Evolutionary conservation across 202 grass and related monocot species (phyloP).

Genomic region (Hordeum pubiflorum): DNA sequence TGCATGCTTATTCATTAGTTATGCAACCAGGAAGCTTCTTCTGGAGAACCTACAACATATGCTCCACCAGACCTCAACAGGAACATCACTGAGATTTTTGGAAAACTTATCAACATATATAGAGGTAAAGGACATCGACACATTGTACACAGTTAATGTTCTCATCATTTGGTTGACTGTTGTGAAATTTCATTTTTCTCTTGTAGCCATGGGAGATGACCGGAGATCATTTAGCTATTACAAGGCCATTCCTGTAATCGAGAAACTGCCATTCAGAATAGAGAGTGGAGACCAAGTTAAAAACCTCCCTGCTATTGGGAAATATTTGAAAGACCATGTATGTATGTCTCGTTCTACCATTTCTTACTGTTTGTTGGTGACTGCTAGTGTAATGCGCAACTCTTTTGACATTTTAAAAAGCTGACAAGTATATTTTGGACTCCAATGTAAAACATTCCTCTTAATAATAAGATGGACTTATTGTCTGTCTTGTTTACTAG

Average conservation of each 20-base stretch:
- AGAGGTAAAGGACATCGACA: constrained; percentile 43
- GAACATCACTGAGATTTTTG: constrained; percentile 83
- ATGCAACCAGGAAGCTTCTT: constrained; percentile 39
- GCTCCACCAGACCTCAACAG: constrained; percentile 71
- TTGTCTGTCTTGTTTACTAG: background rate
- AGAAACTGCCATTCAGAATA: constrained; percentile 88
- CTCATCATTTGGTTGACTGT: background rate
- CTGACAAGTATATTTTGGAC: background rate
- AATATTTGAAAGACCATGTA: constrained; percentile 92
- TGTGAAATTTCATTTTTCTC: constrained; percentile 9
- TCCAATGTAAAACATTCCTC: background rate
- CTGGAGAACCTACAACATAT: constrained; percentile 47
- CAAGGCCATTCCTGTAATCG: constrained; percentile 87
- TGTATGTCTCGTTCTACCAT: constrained; percentile 25
- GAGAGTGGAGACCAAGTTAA: constrained; percentile 79
- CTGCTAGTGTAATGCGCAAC: background rate
- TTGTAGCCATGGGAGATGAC: constrained; percentile 85
- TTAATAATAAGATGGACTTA: background rate
- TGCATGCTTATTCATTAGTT: constrained; percentile 12
- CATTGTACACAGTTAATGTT: background rate
- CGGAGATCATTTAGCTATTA: constrained; percentile 96
- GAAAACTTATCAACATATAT: constrained; percentile 88
- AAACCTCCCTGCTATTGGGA: constrained; percentile 80
- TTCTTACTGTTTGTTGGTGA: constrained; percentile 10
- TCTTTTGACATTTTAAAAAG: background rate